Conservation (phyloP, 1,139 yeast species). For the Hemisphaericaspora xylofermentans region DNA sequence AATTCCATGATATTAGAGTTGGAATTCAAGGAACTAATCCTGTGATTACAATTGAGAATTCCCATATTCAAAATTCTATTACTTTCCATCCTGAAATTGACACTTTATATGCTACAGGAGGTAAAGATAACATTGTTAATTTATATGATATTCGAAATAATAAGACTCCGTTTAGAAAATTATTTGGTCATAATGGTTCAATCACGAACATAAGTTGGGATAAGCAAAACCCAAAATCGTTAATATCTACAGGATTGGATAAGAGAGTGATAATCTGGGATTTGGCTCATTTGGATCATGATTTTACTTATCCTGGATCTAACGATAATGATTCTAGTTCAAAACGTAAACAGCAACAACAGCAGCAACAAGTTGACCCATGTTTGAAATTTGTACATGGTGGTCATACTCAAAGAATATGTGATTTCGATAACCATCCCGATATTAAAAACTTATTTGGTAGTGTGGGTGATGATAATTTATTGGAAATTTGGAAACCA, state of each 20-base stretch:
- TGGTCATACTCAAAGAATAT: constrained; percentile 55
- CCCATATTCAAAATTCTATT: constrained; percentile 49
- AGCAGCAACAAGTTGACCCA: constrained; percentile 47
- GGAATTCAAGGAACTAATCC: constrained; percentile 35
- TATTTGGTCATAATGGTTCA: constrained; percentile 50
- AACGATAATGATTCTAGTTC: constrained; percentile 15
- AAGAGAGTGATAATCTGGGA: constrained; percentile 53
- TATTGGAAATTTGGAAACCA: constrained; percentile 56
- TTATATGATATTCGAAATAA: constrained; percentile 54
- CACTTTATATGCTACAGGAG: constrained; percentile 52
- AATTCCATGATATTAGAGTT: constrained; percentile 63
- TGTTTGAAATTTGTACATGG: constrained; percentile 58
- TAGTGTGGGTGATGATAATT: constrained; percentile 53
- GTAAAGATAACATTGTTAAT: constrained; percentile 50
- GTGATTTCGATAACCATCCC: constrained; percentile 54
- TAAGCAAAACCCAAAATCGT: constrained; percentile 31
- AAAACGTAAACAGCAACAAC: constrained; percentile 22
- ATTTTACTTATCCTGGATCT: constrained; percentile 35
- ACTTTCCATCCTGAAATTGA: constrained; percentile 47
- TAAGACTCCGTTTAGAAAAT: constrained; percentile 44
- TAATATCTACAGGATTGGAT: constrained; percentile 52
- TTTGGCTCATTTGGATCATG: constrained; percentile 45
- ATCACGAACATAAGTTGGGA: constrained; percentile 44
- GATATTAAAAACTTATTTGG: constrained; percentile 38
- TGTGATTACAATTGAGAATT: constrained; percentile 43